A percentile compares a stretch with the other conserved stretches of the same genome.
Conservation (phyloP, 345 rosid species). For the Sonneratia caseolaris region DNA sequence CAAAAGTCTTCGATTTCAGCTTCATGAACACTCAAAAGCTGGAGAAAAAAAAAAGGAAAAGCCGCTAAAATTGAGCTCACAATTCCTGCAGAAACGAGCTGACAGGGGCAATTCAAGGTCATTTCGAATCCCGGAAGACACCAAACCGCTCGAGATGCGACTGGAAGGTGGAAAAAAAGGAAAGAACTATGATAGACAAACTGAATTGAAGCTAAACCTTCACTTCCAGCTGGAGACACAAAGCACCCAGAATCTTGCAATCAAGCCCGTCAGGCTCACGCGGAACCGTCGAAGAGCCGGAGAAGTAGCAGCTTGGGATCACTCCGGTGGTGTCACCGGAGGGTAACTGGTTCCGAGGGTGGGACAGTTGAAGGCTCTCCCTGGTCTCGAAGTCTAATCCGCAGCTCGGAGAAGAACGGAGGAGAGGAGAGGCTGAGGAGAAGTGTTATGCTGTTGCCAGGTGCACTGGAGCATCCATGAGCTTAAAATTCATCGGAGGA, state of each 20-base stretch:
- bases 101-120: neutral
- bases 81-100: neutral
- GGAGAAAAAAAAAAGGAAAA: neutral
- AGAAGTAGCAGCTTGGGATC: neutral
- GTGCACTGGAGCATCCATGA: neutral
- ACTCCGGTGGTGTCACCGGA: neutral
- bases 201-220: too few species aligned
- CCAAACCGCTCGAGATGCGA: too few species aligned
- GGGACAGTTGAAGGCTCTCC: neutral
- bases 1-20: neutral
- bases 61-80: neutral
- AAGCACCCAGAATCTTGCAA: neutral
- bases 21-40: neutral
- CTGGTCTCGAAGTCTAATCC: slow-evolving; percentile 1
- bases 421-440: neutral
- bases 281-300: neutral
- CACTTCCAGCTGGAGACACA: too few species aligned
- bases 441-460: neutral
- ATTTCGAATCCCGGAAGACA: neutral
- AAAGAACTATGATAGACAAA: too few species aligned
- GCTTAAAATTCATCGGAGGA: neutral
- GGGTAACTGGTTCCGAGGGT: neutral
- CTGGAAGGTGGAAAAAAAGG: too few species aligned
- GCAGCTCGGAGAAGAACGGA: neutral
- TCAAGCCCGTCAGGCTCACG: neutral